Conservation (phyloP, 2,329 filamentous ascomycete species). For the Sarocladium kiliense region DNA sequence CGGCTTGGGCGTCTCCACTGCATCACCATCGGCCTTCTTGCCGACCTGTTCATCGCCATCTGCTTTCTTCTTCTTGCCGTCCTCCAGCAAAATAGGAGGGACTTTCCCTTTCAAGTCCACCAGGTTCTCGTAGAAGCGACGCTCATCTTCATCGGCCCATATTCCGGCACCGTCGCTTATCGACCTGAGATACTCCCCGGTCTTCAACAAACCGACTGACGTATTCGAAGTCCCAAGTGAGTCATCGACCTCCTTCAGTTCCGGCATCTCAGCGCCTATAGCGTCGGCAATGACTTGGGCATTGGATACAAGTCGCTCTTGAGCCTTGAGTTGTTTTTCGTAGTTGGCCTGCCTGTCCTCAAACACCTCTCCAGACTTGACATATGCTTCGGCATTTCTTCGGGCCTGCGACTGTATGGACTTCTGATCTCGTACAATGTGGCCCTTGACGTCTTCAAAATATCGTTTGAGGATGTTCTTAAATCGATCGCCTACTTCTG, state of each 20-base stretch:
- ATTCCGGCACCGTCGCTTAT: slow-evolving; percentile 89
- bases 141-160: slow-evolving; percentile 97
- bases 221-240: slow-evolving; percentile 60
- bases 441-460: slow-evolving; percentile 86
- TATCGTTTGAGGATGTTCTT: slow-evolving; percentile 80
- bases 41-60: slow-evolving; percentile 78
- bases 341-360: slow-evolving; percentile 95
- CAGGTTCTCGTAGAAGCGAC: slow-evolving; percentile 95
- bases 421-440: slow-evolving; percentile 88
- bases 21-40: slow-evolving; percentile 48
- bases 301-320: slow-evolving; percentile 85
- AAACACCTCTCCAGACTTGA: slow-evolving; percentile 97
- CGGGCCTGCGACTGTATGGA: slow-evolving; percentile 80
- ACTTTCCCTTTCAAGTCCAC: slow-evolving; percentile 95
- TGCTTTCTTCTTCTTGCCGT: slow-evolving; percentile 86
- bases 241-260: slow-evolving; percentile 78
- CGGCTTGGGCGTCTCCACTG: slow-evolving; percentile 47
- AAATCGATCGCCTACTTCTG: slow-evolving; percentile 80
- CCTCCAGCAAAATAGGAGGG: slow-evolving; percentile 86
- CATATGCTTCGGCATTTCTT: slow-evolving; percentile 95
- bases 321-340: slow-evolving; percentile 86
- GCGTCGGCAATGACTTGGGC: slow-evolving; percentile 87
- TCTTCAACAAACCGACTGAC: slow-evolving; percentile 88
- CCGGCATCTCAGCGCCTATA: slow-evolving; percentile 87
- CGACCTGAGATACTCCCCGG: slow-evolving; percentile 85